Base-by-base conservation (phyloP, 257 asterid genomes). In the Solanum infundibuliforme region DNA sequence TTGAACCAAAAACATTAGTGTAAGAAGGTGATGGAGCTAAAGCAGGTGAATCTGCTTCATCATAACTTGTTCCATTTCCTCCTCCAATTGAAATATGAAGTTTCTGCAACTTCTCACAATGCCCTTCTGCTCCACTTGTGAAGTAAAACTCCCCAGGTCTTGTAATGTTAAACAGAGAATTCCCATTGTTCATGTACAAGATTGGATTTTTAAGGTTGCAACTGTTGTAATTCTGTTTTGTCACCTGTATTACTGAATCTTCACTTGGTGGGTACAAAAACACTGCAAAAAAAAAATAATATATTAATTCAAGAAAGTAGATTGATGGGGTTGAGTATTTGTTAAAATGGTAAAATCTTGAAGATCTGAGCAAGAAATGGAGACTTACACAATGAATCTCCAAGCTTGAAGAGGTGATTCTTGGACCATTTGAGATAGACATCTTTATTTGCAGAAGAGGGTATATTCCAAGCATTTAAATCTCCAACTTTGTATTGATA, bases 221-320 rank as follows among this genome's bases (percentile, higher is more conserved):
- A 91, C 87, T 88, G 20, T 88, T 86, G 94, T 88, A 97, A 20
- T 95, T 87, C 29, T 90, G 92, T 32, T 89, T 85, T 10, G 94
- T 93, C 31, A 97, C 98, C 71, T 94, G 98, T 90, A 96, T 91
- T 79, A 96, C 93, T 11, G 99, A 96, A 87, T 97, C 99, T 89
- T 95, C 93, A 88, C 99, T 97, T 10, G 99, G 99, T 8, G 99
- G 99, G 92, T 94, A 96, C 92, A 97, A 91, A 90, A 97, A 97
- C 89, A 96, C 99, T 97, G 97, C 92, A 91, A 9, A 46, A 48
- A 68, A 7, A 8, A 0, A 9, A 3, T 2, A 13, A 55, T 1
- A 66, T 14, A 14, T 46, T 46, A 52, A 52, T 16, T 35, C 85
- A 73, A 71, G 65, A 38, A 10, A 81, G 6, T 35, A 66, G 48